A percentile compares a stretch with the other conserved stretches of the same genome.
phyloP scores from a whole-genome alignment of 208 protist genomes.

The Trypanosoma platydactyli region DNA sequence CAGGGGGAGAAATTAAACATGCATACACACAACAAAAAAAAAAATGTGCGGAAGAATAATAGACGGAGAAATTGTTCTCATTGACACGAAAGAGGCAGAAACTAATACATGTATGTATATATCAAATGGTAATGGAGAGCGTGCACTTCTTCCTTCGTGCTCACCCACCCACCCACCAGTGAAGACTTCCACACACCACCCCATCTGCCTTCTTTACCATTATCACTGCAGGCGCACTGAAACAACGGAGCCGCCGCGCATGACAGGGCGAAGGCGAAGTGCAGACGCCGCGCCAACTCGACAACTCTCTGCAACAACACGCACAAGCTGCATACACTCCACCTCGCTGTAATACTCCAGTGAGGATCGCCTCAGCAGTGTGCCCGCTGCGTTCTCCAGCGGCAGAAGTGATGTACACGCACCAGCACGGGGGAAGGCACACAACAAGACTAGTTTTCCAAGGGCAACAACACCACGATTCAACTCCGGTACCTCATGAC shows the following conservation, averaged over 20 bases:
- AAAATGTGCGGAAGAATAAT: neutral
- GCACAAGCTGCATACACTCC: constrained; percentile 58
- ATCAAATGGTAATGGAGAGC: neutral
- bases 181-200: no score
- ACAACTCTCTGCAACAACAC: constrained; percentile 49
- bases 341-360: constrained; percentile 53
- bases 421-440: constrained; percentile 33
- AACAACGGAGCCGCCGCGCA: constrained; percentile 42
- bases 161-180: neutral
- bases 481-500: constrained; percentile 73
- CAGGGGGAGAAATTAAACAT: neutral
- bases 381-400: constrained; percentile 47
- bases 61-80: neutral
- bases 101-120: neutral
- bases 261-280: constrained; percentile 36
- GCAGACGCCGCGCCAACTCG: constrained; percentile 1
- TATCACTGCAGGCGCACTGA: constrained; percentile 21
- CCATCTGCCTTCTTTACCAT: no score
- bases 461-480: constrained; percentile 55
- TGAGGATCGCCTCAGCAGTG: constrained; percentile 34
- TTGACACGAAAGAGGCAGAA: neutral
- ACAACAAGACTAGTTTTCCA: constrained; percentile 48
- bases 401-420: neutral
- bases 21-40: neutral
- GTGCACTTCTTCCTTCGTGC: neutral